These are phyloP conservation scores for Artemisia annua DNA, from an alignment of 129 eudicot species.

Conservation along the genomic window DNA sequence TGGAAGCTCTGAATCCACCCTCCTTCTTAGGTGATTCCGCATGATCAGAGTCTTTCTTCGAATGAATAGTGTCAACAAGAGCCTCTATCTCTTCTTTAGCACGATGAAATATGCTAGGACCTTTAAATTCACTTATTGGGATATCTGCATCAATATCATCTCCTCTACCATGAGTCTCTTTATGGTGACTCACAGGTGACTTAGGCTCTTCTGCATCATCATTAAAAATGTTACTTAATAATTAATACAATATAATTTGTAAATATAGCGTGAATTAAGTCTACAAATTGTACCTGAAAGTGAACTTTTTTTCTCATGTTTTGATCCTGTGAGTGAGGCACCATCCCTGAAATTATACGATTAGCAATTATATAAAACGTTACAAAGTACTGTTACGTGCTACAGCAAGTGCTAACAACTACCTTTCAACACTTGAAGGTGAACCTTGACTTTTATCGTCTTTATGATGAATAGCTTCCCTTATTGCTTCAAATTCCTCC, in stretches of 20 bases:
- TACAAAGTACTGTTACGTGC: no score
- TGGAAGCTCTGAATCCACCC: conserved; percentile 43
- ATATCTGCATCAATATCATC: conserved; percentile 60
- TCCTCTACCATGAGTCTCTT: conserved; percentile 74
- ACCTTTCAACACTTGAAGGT: no score
- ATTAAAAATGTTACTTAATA: background rate
- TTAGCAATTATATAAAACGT: no score
- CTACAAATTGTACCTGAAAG: background rate
- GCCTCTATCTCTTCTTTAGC: conserved; percentile 89
- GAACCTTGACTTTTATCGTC: no score
- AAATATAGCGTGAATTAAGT: conserved; percentile 2
- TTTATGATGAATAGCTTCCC: no score
- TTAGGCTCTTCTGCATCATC: conserved; percentile 33
- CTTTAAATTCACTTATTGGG: conserved; percentile 71
- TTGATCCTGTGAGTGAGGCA: no score
- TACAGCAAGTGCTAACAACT: no score
- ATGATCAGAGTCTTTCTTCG: conserved; percentile 50
- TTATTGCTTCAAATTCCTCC: no score
- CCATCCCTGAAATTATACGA: no score
- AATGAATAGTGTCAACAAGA: conserved; percentile 52
- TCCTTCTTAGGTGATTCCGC: conserved; percentile 45
- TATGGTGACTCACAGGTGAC: conserved; percentile 41
- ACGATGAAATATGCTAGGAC: conserved; percentile 69
- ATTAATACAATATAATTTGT: background rate
- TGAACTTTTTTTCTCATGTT: no score